These are phyloP conservation scores for Taphrina sp. DNA, from an alignment of 1,139 yeast genomes.

Conservation along the genomic window DNA sequence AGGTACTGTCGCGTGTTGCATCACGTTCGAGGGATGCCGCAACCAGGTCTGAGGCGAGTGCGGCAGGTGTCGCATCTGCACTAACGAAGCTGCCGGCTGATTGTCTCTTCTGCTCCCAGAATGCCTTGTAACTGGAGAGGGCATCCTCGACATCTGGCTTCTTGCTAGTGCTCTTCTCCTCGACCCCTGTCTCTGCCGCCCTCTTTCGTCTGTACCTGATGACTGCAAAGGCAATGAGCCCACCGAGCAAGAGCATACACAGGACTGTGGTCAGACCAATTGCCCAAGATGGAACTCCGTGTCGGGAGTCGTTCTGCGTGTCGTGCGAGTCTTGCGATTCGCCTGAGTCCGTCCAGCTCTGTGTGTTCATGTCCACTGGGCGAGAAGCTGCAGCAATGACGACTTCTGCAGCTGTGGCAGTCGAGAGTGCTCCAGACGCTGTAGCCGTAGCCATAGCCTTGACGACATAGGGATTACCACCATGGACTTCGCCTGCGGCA, in stretches of 20 bases:
- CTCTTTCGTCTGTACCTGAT: background rate
- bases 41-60: constrained; percentile 10
- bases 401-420: background rate
- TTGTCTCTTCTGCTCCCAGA: constrained; percentile 26
- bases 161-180: background rate
- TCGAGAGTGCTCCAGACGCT: background rate
- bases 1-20: no score
- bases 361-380: constrained; percentile 3
- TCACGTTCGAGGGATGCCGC: background rate
- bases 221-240: background rate
- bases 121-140: constrained; percentile 24
- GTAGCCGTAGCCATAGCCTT: background rate
- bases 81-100: constrained; percentile 22
- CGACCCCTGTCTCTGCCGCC: background rate
- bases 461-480: constrained; percentile 1
- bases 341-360: background rate
- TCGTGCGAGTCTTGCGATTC: background rate
- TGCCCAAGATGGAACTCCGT: constrained; percentile 9
- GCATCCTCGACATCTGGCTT: constrained; percentile 20
- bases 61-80: constrained; percentile 20
- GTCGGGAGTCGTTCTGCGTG: background rate
- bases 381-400: constrained; percentile 11
- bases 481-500: constrained; percentile 18
- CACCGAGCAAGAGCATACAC: background rate
- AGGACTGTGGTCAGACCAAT: background rate